Evolutionary conservation across 2,329 filamentous ascomycete species (phyloP).

Genomic region (Aspergillus texensis): DNA sequence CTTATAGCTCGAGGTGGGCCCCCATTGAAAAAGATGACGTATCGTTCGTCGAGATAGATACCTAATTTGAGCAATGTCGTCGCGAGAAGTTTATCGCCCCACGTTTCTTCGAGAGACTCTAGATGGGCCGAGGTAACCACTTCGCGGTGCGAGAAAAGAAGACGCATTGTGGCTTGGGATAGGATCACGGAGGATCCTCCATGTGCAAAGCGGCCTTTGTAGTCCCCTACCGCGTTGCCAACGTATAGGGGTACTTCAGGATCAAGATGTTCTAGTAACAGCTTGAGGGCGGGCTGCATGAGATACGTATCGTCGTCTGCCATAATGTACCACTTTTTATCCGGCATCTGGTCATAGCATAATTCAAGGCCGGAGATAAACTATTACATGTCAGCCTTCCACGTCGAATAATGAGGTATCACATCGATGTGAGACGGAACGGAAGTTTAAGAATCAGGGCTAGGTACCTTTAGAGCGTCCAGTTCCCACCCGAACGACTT

Average conservation of each 20-base stretch:
- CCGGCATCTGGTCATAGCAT: slow-evolving; percentile 8
- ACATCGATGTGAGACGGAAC: background rate
- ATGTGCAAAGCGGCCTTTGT: slow-evolving; percentile 11
- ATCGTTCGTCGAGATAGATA: slow-evolving; percentile 6
- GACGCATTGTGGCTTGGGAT: slow-evolving; percentile 4
- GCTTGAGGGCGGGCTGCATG: slow-evolving; percentile 3
- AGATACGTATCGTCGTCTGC: slow-evolving; percentile 11
- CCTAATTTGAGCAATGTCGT: slow-evolving; percentile 6
- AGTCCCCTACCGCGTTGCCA: slow-evolving; percentile 9
- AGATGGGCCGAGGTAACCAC: slow-evolving; percentile 4
- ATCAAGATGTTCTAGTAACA: slow-evolving; percentile 5
- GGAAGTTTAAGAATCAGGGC: background rate
- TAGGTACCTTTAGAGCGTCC: slow-evolving; percentile 5
- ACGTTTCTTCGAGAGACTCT: slow-evolving; percentile 7
- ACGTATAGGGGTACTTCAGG: slow-evolving; percentile 2
- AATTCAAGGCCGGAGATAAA: slow-evolving; percentile 7
- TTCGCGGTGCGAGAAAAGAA: slow-evolving; percentile 1
- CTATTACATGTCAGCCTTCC: background rate
- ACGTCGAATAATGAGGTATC: too few relatives aligned
- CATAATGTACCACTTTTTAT: slow-evolving; percentile 10
- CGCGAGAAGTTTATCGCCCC: slow-evolving; percentile 5
- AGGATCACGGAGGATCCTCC: slow-evolving; percentile 8
- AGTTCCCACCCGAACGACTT: slow-evolving; percentile 8
- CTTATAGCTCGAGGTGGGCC: slow-evolving; percentile 2
- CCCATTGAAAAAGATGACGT: slow-evolving; percentile 7